A percentile compares a stretch with the other conserved stretches of the same genome.
phyloP scores from a whole-genome alignment of 2,329 filamentous ascomycete species.

The Dactylellina parvicollis region DNA sequence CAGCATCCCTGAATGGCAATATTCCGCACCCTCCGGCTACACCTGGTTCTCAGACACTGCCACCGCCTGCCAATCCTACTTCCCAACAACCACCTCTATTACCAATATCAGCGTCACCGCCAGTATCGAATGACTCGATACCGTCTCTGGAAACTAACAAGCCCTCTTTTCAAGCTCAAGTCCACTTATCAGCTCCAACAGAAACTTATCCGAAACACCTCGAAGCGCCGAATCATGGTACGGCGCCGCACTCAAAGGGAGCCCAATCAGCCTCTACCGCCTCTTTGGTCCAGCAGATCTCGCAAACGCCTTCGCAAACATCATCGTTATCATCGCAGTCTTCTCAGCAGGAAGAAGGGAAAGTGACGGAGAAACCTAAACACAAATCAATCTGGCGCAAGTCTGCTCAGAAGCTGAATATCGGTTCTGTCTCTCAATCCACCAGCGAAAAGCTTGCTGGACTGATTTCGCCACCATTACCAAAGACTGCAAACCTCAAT shows the following conservation, averaged over 20 bases:
- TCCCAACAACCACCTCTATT: constrained; percentile 56
- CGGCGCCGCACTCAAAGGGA: constrained; percentile 59
- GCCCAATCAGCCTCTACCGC: constrained; percentile 56
- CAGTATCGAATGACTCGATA: constrained; percentile 22
- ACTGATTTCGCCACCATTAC: constrained; percentile 38
- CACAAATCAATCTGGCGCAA: constrained; percentile 51
- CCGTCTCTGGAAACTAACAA: constrained; percentile 9
- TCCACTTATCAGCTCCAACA: constrained; percentile 63
- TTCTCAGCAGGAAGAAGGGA: constrained; percentile 43
- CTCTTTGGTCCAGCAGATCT: constrained; percentile 60
- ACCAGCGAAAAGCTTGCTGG: constrained; percentile 34
- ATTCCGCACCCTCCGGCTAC: constrained; percentile 57
- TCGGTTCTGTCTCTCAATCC: constrained; percentile 11
- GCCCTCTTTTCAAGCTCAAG: constrained; percentile 59
- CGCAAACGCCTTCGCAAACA: constrained; percentile 43
- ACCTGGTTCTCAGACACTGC: constrained; percentile 59
- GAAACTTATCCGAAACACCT: constrained; percentile 61
- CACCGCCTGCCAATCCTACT: constrained; percentile 58
- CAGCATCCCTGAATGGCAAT: constrained; percentile 70
- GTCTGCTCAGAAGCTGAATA: constrained; percentile 47
- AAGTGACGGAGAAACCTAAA: constrained; percentile 25
- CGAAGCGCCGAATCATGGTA: constrained; percentile 54
- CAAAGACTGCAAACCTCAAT: constrained; percentile 24
- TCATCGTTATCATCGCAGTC: constrained; percentile 44
- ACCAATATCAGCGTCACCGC: constrained; percentile 57